Percentiles rank a stretch among this genome's conserved stretches.
These are phyloP conservation scores for Huntiella decipiens DNA, from an alignment of 2,329 filamentous ascomycete genomes.

Conservation along the genomic window DNA sequence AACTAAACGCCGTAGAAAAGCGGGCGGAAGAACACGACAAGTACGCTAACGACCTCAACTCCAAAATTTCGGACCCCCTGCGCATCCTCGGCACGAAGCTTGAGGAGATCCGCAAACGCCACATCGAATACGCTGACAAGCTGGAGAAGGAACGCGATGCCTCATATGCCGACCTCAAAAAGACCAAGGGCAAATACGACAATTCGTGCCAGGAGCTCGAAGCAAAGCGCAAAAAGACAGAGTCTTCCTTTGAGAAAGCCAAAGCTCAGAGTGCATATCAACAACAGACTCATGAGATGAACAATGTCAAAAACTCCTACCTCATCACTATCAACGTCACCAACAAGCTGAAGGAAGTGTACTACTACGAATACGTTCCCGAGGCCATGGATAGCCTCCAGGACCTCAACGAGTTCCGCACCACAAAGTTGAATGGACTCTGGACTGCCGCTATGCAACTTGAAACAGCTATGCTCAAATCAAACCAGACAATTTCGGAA, in stretches of 20 bases:
- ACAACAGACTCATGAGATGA: conserved; percentile 85
- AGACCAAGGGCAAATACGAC: conserved; percentile 87
- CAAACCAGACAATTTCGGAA: conserved; percentile 52
- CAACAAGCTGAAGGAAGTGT: conserved; percentile 93
- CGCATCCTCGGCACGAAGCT: conserved; percentile 56
- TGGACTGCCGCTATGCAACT: conserved; percentile 68
- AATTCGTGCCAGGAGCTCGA: conserved; percentile 86
- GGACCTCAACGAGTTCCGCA: conserved; percentile 79
- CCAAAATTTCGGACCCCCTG: conserved; percentile 69
- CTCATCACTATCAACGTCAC: conserved; percentile 89
- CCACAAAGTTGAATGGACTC: conserved; percentile 62
- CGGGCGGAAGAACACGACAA: conserved; percentile 78
- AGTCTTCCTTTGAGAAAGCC: conserved; percentile 80
- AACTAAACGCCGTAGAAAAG: conserved; percentile 74
- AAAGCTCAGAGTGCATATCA: conserved; percentile 87
- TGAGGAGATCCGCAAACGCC: conserved; percentile 82
- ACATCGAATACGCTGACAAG: conserved; percentile 73
- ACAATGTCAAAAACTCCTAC: conserved; percentile 97
- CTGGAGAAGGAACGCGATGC: conserved; percentile 76
- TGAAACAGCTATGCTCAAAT: conserved; percentile 59
- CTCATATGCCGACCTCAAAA: conserved; percentile 69
- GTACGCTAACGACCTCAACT: conserved; percentile 59
- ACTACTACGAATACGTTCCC: conserved; percentile 92
- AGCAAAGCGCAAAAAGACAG: conserved; percentile 81
- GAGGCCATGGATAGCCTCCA: conserved; percentile 86